Percentiles rank a stretch among this genome's conserved stretches.
These are phyloP conservation scores for Yarrowia porcina DNA, from an alignment of 805 yeast genomes.

Conservation along the genomic window DNA sequence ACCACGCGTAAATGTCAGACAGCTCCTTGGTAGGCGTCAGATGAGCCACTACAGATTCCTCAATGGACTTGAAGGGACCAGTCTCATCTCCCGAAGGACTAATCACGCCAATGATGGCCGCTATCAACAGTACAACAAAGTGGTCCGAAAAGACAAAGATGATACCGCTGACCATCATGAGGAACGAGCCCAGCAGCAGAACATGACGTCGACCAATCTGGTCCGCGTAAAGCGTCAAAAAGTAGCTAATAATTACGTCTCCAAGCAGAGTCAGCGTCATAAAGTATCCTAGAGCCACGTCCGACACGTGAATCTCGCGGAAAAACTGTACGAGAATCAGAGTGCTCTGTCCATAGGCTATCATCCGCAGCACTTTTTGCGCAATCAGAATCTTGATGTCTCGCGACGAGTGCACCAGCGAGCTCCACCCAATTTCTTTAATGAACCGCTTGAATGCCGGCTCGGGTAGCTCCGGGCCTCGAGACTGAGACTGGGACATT, in stretches of 20 bases:
- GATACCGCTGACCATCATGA: constrained; percentile 47
- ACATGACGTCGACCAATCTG: constrained; percentile 46
- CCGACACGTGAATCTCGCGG: constrained; percentile 43
- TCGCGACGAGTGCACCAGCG: neutral
- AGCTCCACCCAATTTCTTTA: constrained; percentile 5
- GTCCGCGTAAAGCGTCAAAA: constrained; percentile 48
- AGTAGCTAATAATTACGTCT: constrained; percentile 49
- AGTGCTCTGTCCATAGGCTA: constrained; percentile 42
- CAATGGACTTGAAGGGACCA: constrained; percentile 58
- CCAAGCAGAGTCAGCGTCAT: constrained; percentile 51
- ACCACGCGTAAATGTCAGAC: constrained; percentile 59
- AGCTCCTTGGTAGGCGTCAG: constrained; percentile 44
- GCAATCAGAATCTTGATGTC: constrained; percentile 24
- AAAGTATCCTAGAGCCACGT: constrained; percentile 48
- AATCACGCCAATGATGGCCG: constrained; percentile 50
- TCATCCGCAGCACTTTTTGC: constrained; percentile 31
- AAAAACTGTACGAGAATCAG: constrained; percentile 46
- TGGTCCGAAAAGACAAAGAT: constrained; percentile 41
- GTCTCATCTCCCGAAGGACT: constrained; percentile 60
- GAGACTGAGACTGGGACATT: neutral
- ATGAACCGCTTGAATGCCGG: neutral
- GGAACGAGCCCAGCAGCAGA: constrained; percentile 42
- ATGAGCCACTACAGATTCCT: constrained; percentile 52
- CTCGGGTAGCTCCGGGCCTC: constrained; percentile 6
- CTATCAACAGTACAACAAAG: constrained; percentile 39